Evolutionary conservation across 2,329 filamentous ascomycete genomes (phyloP).

Genomic region (Colletotrichum viniferum): DNA sequence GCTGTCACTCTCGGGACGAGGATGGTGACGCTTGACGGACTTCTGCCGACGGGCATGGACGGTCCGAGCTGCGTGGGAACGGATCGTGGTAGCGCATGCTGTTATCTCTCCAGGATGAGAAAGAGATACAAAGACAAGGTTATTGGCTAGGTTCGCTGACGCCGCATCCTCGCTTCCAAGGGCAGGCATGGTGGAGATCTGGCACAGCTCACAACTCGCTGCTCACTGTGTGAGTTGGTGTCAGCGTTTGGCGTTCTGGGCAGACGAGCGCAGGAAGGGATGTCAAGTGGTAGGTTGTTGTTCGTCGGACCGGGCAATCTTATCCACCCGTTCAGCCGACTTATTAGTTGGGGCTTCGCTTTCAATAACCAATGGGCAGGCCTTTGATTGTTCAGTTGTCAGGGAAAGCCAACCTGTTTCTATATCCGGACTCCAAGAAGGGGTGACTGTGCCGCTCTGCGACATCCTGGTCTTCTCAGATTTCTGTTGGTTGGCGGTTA

Average conservation of each 20-base stretch:
- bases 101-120: background rate
- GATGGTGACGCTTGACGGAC: background rate
- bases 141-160: background rate
- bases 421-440: background rate
- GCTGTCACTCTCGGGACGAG: background rate
- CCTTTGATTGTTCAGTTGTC: background rate
- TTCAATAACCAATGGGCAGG: background rate
- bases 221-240: background rate
- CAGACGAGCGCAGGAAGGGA: background rate
- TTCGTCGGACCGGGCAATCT: background rate
- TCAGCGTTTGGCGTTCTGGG: background rate
- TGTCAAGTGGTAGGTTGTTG: background rate
- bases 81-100: background rate
- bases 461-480: background rate
- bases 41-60: background rate
- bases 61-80: background rate
- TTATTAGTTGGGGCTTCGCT: background rate
- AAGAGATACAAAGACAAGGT: background rate
- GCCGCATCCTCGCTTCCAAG: background rate
- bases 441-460: background rate
- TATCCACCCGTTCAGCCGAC: background rate
- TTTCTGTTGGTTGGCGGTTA: background rate
- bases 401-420: background rate
- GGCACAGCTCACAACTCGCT: background rate
- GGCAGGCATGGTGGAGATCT: background rate